Evolutionary conservation across 2,329 filamentous ascomycete genomes (phyloP).

Genomic region (Colletotrichum melonis): DNA sequence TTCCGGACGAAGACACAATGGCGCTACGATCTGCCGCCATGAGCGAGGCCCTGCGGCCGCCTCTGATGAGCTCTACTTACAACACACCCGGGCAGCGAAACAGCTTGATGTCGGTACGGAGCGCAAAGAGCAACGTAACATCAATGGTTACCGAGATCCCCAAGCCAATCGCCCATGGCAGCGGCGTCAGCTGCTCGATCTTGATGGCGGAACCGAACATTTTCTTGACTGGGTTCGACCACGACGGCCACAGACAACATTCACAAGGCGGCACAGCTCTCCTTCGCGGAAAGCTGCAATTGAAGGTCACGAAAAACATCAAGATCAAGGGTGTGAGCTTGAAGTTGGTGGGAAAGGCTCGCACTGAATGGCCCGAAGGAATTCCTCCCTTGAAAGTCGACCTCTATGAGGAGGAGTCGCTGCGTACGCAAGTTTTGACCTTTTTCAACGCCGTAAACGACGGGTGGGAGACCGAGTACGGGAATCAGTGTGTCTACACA

Average conservation of each 20-base stretch:
- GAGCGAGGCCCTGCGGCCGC: constrained; percentile 32
- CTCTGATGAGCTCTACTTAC: constrained; percentile 37
- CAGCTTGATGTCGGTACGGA: constrained; percentile 63
- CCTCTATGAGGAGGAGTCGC: constrained; percentile 83
- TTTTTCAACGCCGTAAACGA: constrained; percentile 87
- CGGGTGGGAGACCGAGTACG: constrained; percentile 69
- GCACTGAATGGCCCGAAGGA: constrained; percentile 96
- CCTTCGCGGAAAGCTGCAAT: constrained; percentile 83
- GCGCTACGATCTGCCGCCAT: constrained; percentile 35
- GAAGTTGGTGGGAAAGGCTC: constrained; percentile 85
- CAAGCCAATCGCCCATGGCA: constrained; percentile 84
- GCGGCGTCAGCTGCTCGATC: constrained; percentile 80
- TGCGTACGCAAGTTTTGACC: constrained; percentile 88
- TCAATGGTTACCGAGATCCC: constrained; percentile 65
- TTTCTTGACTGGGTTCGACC: constrained; percentile 83
- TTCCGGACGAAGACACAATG: constrained; percentile 36
- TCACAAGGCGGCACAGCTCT: constrained; percentile 79
- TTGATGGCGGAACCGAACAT: constrained; percentile 83
- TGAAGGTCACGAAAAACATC: constrained; percentile 87
- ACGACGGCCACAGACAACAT: constrained; percentile 67
- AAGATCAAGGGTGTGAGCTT: constrained; percentile 94
- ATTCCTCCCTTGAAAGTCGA: constrained; percentile 90
- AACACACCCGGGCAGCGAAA: constrained; percentile 52
- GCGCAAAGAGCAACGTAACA: constrained; percentile 62
- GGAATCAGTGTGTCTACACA: constrained; percentile 70